Percentiles rank a stretch among this genome's conserved stretches.
These are phyloP conservation scores for Botrytis cinerea DNA, from an alignment of 2,329 filamentous ascomycete genomes.

Conservation along the genomic window DNA sequence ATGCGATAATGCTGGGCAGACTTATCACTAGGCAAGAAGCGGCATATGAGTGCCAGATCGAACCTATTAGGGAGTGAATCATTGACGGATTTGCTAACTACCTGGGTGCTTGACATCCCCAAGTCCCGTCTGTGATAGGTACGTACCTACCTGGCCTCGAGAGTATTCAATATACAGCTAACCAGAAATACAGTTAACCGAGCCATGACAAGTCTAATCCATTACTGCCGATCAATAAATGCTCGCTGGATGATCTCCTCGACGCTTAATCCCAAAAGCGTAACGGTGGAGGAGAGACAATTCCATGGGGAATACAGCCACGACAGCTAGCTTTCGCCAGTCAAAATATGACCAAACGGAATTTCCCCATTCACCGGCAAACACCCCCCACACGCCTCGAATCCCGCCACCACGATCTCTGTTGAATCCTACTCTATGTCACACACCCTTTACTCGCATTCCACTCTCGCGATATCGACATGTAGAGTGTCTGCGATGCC, in stretches of 20 bases:
- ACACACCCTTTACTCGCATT: background rate
- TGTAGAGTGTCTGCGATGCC: background rate
- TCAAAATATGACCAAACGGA: background rate
- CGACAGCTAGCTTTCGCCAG: background rate
- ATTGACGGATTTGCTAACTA: no score
- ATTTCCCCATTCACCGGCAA: background rate
- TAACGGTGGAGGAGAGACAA: background rate
- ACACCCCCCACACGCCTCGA: background rate
- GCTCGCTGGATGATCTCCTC: background rate
- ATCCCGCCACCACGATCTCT: background rate
- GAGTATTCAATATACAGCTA: background rate
- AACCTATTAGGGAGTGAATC: background rate
- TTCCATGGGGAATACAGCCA: background rate
- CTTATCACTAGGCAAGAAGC: background rate
- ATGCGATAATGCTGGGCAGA: background rate
- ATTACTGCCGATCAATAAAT: background rate
- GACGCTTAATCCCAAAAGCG: background rate
- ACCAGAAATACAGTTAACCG: background rate
- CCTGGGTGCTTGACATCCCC: background rate
- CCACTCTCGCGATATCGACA: background rate
- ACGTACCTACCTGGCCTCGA: background rate
- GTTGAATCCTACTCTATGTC: background rate
- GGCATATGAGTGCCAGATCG: background rate
- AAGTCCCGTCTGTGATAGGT: background rate
- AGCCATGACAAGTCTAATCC: background rate